phyloP scores from a whole-genome alignment of 169 alveolate genomes.

The Plasmodium vinckei region DNA sequence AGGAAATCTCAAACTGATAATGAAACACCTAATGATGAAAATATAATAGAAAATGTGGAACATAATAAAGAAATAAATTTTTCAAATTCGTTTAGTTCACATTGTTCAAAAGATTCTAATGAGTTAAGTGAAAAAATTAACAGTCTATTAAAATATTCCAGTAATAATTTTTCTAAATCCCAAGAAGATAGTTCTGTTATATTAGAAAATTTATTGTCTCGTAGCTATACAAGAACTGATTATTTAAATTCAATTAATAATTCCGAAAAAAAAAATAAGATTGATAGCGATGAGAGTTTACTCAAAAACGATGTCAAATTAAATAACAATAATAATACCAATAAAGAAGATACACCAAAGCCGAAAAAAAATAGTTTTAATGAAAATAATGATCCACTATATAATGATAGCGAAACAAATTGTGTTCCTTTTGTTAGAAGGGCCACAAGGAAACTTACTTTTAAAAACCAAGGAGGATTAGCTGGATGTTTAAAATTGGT shows the following conservation, averaged over 20 bases:
- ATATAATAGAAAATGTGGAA: neutral
- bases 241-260: constrained; percentile 34
- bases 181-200: constrained; percentile 45
- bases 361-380: neutral
- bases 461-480: constrained; percentile 69
- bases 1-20: no score
- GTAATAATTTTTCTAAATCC: constrained; percentile 18
- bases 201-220: constrained; percentile 43
- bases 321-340: neutral
- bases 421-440: constrained; percentile 73
- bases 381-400: constrained; percentile 1
- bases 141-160: constrained; percentile 40
- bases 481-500: constrained; percentile 55
- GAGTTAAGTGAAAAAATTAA: constrained; percentile 64
- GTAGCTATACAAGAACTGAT: constrained; percentile 51
- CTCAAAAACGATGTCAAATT: neutral
- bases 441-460: constrained; percentile 70
- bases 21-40: neutral
- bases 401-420: constrained; percentile 28
- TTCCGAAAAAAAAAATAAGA: constrained; percentile 21
- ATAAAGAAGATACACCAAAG: neutral
- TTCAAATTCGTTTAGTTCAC: neutral
- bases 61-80: neutral
- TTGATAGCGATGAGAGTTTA: constrained; percentile 4
- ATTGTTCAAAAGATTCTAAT: constrained; percentile 27